Evolutionary conservation across 2,329 filamentous ascomycete genomes (phyloP), one percentile per base, ranked within the genome.

Genomic region (Xylariaceae sp.): DNA sequence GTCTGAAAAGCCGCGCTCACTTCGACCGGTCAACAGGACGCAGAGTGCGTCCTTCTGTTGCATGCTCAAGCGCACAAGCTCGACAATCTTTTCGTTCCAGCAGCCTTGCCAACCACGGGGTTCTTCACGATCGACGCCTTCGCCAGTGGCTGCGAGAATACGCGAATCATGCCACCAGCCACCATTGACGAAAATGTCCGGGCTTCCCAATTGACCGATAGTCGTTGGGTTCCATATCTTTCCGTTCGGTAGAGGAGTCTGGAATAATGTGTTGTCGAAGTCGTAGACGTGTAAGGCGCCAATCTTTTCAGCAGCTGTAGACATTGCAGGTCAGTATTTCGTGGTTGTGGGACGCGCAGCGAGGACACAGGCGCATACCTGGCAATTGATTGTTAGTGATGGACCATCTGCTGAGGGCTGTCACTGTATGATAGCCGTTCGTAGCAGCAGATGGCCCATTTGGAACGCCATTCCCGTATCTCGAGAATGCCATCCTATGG

Each of bases 111-210:
- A 98, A 9, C 79, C 90, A 18, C 82, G 81, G 32, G 77, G 71
- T 63, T 97, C 90, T 65, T 97, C 93, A 43, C 78, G 79, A 38
- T 88, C 87, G 4, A 84, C 62, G 13, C 93, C 93, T 43, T 89
- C 78, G 39, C 93, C 93, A 1, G 89, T 95, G 2, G 90, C 83
- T 9, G 85, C 81, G 18, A 98, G 80, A 48, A 98, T 90, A 49
- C 80, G 81, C 33, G 81, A 78, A 59, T 97, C 90, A 65, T 98
- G 93, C 93, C 93, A 98, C 93, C 93, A 98, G 48, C 91, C 89
- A 51, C 90, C 91, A 52, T 85, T 86, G 47, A 81, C 70, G 54
- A 97, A 87, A 39, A 78, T 74, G 50, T 94, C 86, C 50, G 86
- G 83, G 35, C 75, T 82, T 45, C 86, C 81, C 9, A 98, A 73